Evolutionary conservation across 495 filamentous ascomycete species (phyloP), one percentile per base, ranked within the genome.

Genomic region (Penicillium waksmanii): DNA sequence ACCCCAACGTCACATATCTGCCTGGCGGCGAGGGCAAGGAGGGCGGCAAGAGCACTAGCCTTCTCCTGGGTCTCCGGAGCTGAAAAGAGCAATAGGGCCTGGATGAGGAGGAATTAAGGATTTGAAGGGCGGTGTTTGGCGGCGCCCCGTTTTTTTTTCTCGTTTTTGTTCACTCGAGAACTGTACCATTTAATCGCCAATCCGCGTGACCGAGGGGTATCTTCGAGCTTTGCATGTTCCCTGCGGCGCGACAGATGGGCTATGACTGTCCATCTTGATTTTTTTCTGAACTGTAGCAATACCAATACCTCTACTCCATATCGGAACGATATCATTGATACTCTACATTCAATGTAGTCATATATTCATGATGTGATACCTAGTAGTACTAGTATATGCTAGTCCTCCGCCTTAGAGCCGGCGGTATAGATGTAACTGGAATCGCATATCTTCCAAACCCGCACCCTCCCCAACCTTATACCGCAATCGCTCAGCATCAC

Each of bases 1-100:
- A 99, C 76, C 94, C 96, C 35, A 98, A 98, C 68, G 93, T 99
- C 48, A 93, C 93, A 33, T 99, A 98, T 76, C 73, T 99, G 52
- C 95, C 95, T 0, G 87, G 91, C 58, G 88, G 85, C 55, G 84
- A 85, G 21, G 83, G 73, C 75, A 84, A 81, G 81, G 80, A 81
- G 62, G 82, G 83, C 60, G 85, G 89, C 23, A 93, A 85, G 72
- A 75, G 79, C 66, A 78, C 82, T 36, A 80, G 79, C 66, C 78
- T 89, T 62, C 64, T 89, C 56, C 64, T 89, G 58, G 87, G 87
- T 17, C 66, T 89, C 77, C 82, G 86, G 54, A 73, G 51, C 62
- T 81, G 73, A 64, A 46, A 18, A 19, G 17, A 18, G 17, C 7
- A 44, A 48, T 5, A 54, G 49, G 47, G 23, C 35, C 53, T 47